Evolutionary conservation across 495 filamentous ascomycete genomes (phyloP), one percentile per base, ranked within the genome.

Genomic region (Xylaria bambusicola): DNA sequence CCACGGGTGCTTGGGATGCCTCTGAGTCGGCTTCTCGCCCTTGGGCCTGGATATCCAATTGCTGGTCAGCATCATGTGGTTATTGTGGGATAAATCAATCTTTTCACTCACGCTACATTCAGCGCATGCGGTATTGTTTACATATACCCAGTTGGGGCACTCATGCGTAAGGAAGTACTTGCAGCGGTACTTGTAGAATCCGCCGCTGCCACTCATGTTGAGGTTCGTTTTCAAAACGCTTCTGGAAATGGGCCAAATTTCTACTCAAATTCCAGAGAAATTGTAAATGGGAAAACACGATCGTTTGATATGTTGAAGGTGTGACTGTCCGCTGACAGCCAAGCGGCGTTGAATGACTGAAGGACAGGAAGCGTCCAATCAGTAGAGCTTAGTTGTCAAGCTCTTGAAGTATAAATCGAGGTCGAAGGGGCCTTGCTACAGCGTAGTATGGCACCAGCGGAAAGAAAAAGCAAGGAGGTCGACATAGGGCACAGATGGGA

Each of bases 111-210:
- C 84, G 44, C 82, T 71, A 64, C 84, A 86, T 60, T 73, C 71
- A 36, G 80, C 75, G 62, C 84, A 86, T 6, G 82, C 72, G 9
- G 82, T 75, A 60, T 80, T 75, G 62, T 86, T 86, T 40, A 84
- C 78, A 65, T 78, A 86, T 26, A 85, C 83, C 84, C 84, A 86
- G 60, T 85, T 80, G 2, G 72, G 75, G 64, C 84, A 86, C 66
- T 85, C 77, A 64, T 83, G 72, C 10, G 77, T 80, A 55, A 77
- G 76, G 58, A 80, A 86, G 71, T 85, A 75, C 66, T 84, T 86
- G 80, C 84, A 86, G 23, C 80, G 76, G 66, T 81, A 86, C 72
- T 79, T 83, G 67, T 84, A 85, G 62, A 76, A 85, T 54, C 84
- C 83, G 58, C 80, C 80, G 62, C 79, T 76, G 41, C 81, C 78